Conservation (phyloP, 2,329 filamentous ascomycete species). For the Nigrograna mackinnonii region DNA sequence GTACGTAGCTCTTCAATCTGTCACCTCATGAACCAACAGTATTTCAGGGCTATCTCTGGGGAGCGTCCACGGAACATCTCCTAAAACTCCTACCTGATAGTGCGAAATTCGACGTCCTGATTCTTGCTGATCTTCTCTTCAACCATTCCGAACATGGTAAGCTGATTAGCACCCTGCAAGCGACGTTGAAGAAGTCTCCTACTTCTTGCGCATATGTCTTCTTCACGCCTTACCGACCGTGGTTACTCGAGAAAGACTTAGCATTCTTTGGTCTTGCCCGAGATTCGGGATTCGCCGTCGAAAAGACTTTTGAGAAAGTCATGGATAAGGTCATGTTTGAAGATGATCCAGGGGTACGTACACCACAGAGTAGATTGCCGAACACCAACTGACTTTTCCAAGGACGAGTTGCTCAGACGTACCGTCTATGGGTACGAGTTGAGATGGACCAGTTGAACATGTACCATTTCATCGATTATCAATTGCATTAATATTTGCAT, state of each 20-base stretch:
- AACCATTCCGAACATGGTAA: constrained; percentile 86
- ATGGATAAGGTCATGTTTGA: constrained; percentile 90
- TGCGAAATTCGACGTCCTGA: constrained; percentile 73
- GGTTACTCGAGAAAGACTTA: constrained; percentile 83
- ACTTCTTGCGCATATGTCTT: constrained; percentile 77
- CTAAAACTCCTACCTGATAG: constrained; percentile 58
- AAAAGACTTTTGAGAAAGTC: constrained; percentile 78
- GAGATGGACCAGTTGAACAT: constrained; percentile 55
- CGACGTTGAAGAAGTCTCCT: constrained; percentile 62
- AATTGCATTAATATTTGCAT: not conserved
- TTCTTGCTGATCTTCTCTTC: constrained; percentile 89
- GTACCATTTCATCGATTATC: not conserved
- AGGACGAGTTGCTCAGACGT: constrained; percentile 77
- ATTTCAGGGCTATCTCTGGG: constrained; percentile 84
- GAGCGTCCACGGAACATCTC: constrained; percentile 63
- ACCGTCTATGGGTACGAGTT: constrained; percentile 82
- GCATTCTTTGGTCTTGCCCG: constrained; percentile 81
- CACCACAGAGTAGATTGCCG: not conserved
- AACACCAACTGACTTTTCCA: constrained; percentile 1
- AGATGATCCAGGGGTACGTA: constrained; percentile 74
- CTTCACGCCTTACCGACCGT: constrained; percentile 92
- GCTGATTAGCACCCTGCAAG: constrained; percentile 71
- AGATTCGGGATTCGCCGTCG: constrained; percentile 72
- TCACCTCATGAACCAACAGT: no score
- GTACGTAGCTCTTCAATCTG: constrained; percentile 23